Percentiles rank a stretch among this genome's conserved stretches.
phyloP scores from a whole-genome alignment of 2,329 filamentous ascomycete genomes.

The Coniochaeta sp. region DNA sequence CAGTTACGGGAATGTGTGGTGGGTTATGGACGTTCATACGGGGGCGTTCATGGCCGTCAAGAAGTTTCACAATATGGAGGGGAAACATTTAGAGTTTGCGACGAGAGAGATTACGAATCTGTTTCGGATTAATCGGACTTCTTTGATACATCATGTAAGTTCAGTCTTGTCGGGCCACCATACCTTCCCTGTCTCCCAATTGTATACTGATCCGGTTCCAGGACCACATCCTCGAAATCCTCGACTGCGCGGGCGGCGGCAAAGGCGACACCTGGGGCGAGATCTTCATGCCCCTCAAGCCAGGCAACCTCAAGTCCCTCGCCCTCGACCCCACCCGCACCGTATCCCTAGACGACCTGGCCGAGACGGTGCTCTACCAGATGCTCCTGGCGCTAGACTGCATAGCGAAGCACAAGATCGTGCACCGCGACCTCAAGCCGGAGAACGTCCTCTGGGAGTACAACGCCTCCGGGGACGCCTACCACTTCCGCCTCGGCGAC shows the following conservation, averaged over 20 bases:
- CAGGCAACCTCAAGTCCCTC: slow-evolving; percentile 14
- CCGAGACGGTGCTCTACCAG: slow-evolving; percentile 14
- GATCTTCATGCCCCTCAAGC: slow-evolving; percentile 16
- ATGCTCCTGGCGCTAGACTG: slow-evolving; percentile 17
- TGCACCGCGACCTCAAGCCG: slow-evolving; percentile 19
- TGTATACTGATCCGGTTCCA: background rate
- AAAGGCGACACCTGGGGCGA: slow-evolving; percentile 13
- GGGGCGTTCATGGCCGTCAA: slow-evolving; percentile 21
- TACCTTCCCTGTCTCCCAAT: background rate
- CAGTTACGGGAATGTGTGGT: slow-evolving; percentile 17
- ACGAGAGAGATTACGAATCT: slow-evolving; percentile 19
- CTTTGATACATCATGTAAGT: slow-evolving; percentile 14
- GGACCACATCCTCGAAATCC: slow-evolving; percentile 17
- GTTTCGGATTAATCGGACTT: slow-evolving; percentile 12
- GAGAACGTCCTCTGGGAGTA: slow-evolving; percentile 17
- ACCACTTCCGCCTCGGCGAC: slow-evolving; percentile 16
- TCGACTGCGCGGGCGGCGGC: slow-evolving; percentile 11
- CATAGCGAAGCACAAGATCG: slow-evolving; percentile 12
- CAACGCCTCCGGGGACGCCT: slow-evolving; percentile 5
- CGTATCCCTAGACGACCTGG: slow-evolving; percentile 4
- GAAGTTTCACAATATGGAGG: slow-evolving; percentile 17
- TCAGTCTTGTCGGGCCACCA: background rate
- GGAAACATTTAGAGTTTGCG: slow-evolving; percentile 16
- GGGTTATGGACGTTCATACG: slow-evolving; percentile 14
- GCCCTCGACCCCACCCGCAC: background rate